These are phyloP conservation scores for Ustilago lituana DNA, from an alignment of 1,284 basidiomycete genomes.

Conservation along the genomic window DNA sequence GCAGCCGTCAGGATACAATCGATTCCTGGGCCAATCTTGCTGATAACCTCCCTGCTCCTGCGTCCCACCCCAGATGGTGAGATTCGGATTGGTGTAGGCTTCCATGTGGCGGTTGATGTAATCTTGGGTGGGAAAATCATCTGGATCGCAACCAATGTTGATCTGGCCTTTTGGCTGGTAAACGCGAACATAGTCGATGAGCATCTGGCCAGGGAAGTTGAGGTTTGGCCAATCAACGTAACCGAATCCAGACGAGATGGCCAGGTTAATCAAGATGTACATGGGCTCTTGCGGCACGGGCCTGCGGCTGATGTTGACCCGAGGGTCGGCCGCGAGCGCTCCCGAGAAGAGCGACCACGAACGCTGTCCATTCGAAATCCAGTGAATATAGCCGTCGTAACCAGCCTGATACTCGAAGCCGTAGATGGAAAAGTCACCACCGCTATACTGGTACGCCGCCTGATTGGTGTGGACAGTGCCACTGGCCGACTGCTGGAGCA, in stretches of 20 bases:
- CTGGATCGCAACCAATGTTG: conserved; percentile 61
- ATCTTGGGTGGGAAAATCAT: conserved; percentile 71
- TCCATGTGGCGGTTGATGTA: conserved; percentile 70
- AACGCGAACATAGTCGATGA: conserved; percentile 59
- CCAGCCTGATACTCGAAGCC: conserved; percentile 71
- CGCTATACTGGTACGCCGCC: conserved; percentile 50
- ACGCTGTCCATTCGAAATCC: conserved; percentile 44
- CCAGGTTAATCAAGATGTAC: conserved; percentile 63
- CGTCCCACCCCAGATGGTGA: conserved; percentile 60
- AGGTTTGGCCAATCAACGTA: conserved; percentile 39
- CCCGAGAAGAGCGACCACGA: conserved; percentile 72
- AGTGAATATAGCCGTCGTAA: conserved; percentile 75
- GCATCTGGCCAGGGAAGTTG: conserved; percentile 50
- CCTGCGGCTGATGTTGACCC: conserved; percentile 33
- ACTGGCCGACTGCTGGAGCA: conserved; percentile 63
- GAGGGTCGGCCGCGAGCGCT: conserved; percentile 77
- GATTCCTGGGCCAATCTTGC: conserved; percentile 58
- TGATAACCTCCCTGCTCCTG: conserved; percentile 54
- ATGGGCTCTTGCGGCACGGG: conserved; percentile 58
- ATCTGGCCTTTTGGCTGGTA: conserved; percentile 57
- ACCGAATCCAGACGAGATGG: conserved; percentile 56
- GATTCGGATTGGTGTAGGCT: conserved; percentile 57
- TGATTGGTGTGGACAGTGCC: conserved; percentile 55
- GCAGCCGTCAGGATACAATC: conserved; percentile 48
- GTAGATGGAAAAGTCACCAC: conserved; percentile 53